Base-by-base conservation (phyloP, 2,329 filamentous ascomycete genomes). In the Trichoderma sp. region DNA sequence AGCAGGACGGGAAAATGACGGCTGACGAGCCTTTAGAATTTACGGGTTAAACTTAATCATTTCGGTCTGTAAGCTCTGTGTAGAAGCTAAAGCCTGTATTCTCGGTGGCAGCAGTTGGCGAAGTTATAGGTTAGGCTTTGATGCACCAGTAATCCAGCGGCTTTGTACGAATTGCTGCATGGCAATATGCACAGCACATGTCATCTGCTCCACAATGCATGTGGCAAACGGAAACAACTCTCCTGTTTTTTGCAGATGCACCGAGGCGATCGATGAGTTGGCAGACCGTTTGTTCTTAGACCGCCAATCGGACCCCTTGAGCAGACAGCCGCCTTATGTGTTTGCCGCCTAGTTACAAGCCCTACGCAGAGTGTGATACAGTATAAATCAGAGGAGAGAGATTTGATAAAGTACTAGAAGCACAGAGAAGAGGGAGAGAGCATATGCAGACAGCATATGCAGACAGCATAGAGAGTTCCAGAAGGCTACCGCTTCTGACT, bases 241-340 rank as follows among this genome's bases (percentile, higher is more conserved):
- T 64, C 61, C 52, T n/a, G 21, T 21, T 21, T 43, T 37, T n/a
- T 19, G 2, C 24, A 35, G 35, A 35, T 40, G 57, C 56, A 37
- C 27, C 19, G 3, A 27, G 40, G 29, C 37, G 63, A 66, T 66
- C 55, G 43, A 27, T 67, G 53, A 35, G 53, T 5, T 67, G 63
- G 40, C 63, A 27, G 35, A 7, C 31, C 27, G 37, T 40, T 16
- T 2, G 5, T 13, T 11, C 16, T 21, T 43, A 64, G 63, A 67
- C 63, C 63, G 63, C 63, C 63, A 58, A 37, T 67, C 29, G 37
- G 63, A 24, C 33, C 53, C 53, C 19, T n/a, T 21, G 6, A 43
- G 31, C 19, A 29, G 31, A 52, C 29, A 19, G 24, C 40, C 63
- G 37, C 59, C 53, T 59, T 29, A 21, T 40, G 5, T 53, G 31